phyloP scores from a whole-genome alignment of 2,329 filamentous ascomycete species.

The Botrytis hyacinthi region DNA sequence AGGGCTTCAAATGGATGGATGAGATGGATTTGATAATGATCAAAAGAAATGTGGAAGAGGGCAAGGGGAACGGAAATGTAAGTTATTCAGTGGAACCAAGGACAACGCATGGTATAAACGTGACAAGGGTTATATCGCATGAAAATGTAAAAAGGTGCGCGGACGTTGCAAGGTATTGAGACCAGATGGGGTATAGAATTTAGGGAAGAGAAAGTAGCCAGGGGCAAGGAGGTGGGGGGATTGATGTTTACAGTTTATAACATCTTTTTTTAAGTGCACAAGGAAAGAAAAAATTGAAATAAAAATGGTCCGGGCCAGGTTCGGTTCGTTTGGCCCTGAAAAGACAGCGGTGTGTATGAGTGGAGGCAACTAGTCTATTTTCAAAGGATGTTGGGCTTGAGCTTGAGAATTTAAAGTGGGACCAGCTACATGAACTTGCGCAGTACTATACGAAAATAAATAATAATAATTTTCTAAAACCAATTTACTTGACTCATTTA shows the following conservation, averaged over 20 bases:
- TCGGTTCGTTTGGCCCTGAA: constrained; percentile 16
- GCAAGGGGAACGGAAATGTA: constrained; percentile 20
- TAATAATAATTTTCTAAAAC: background rate
- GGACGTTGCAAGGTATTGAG: constrained; percentile 21
- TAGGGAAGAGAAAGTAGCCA: background rate
- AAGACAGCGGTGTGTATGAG: constrained; percentile 21
- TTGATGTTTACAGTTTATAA: constrained; percentile 11
- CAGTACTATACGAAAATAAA: constrained; percentile 6
- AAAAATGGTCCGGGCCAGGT: constrained; percentile 12
- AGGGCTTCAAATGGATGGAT: constrained; percentile 19
- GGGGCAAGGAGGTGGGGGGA: constrained; percentile 6
- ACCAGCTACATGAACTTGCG: constrained; percentile 15
- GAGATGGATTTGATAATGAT: constrained; percentile 16
- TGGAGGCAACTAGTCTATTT: constrained; percentile 18
- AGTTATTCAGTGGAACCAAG: constrained; percentile 24
- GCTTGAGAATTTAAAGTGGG: constrained; percentile 16
- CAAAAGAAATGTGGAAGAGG: constrained; percentile 15
- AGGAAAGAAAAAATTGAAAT: background rate
- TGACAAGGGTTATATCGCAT: constrained; percentile 35
- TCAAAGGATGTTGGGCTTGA: constrained; percentile 13
- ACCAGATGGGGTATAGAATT: constrained; percentile 20
- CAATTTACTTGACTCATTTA: constrained; percentile 5
- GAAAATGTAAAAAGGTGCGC: constrained; percentile 22
- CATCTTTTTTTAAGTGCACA: background rate
- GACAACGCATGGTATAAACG: constrained; percentile 38